phyloP scores from a whole-genome alignment of 768 basidiomycete species.

The Mycena galericulata region DNA sequence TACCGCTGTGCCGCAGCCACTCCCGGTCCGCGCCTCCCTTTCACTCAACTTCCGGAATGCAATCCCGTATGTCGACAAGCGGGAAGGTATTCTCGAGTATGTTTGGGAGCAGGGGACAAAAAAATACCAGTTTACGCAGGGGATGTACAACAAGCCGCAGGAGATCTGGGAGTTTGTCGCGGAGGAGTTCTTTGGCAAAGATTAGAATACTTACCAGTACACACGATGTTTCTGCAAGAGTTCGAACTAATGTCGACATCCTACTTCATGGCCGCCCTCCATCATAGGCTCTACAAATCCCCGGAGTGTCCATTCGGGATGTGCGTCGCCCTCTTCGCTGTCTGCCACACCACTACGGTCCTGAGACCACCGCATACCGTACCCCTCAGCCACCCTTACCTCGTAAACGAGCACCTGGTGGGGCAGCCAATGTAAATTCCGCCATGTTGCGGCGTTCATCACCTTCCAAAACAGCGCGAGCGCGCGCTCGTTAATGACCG shows the following conservation, averaged over 20 bases:
- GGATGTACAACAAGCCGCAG: conserved; percentile 27
- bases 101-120: conserved; percentile 26
- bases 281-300: conserved; percentile 79
- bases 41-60: conserved; percentile 29
- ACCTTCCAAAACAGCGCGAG: conserved; percentile 65
- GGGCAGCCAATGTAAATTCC: conserved; percentile 75
- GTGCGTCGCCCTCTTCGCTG: conserved; percentile 34
- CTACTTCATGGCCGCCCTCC: conserved; percentile 72
- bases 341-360: conserved; percentile 45
- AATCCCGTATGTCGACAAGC: conserved; percentile 13
- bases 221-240: not conserved
- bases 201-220: not conserved
- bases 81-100: conserved; percentile 29
- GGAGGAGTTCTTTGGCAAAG: conserved; percentile 25
- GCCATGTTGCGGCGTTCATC: conserved; percentile 65
- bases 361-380: conserved; percentile 78
- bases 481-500: conserved; percentile 64
- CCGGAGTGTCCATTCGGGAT: conserved; percentile 66
- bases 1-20: conserved; percentile 18
- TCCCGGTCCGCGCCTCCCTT: conserved; percentile 18
- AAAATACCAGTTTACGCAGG: conserved; percentile 31
- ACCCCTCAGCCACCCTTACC: conserved; percentile 67
- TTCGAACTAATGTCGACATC: conserved; percentile 63
- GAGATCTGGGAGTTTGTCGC: conserved; percentile 33
- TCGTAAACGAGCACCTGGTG: conserved; percentile 74